These are phyloP conservation scores for Zasmidium angulare DNA, from an alignment of 2,329 filamentous ascomycete genomes.

Conservation along the genomic window DNA sequence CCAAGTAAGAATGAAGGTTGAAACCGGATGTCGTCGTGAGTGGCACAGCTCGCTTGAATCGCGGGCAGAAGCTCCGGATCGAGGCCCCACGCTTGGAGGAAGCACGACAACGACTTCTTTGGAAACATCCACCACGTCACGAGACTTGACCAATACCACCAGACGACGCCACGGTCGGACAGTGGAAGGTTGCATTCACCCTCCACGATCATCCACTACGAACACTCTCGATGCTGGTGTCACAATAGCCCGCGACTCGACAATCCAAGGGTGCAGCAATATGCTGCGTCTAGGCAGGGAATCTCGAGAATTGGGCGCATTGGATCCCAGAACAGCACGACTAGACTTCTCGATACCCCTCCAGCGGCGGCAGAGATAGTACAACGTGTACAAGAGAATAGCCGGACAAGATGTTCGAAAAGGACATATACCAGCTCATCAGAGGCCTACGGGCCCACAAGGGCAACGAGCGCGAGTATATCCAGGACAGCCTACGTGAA, in stretches of 20 bases:
- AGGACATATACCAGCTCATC: slow-evolving; percentile 98
- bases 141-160: background rate
- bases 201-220: background rate
- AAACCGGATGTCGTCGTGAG: background rate
- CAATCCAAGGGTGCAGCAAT: slow-evolving; percentile 1
- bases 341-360: background rate
- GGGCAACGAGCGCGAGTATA: slow-evolving; percentile 91
- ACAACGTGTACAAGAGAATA: background rate
- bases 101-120: background rate
- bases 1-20: background rate
- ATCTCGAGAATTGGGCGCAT: slow-evolving; percentile 3
- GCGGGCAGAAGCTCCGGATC: background rate
- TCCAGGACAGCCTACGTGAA: slow-evolving; percentile 90
- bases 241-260: background rate
- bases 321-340: background rate
- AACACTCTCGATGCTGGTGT: slow-evolving; percentile 1
- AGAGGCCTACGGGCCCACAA: slow-evolving; percentile 93
- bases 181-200: background rate
- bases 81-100: background rate
- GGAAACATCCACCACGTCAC: background rate
- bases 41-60: background rate
- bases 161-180: background rate
- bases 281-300: slow-evolving; percentile 6
- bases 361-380: background rate
- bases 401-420: slow-evolving; percentile 77